Percentiles rank a stretch among this genome's conserved stretches.
Conservation (phyloP, 805 yeast genomes). For the Pichia californica region DNA sequence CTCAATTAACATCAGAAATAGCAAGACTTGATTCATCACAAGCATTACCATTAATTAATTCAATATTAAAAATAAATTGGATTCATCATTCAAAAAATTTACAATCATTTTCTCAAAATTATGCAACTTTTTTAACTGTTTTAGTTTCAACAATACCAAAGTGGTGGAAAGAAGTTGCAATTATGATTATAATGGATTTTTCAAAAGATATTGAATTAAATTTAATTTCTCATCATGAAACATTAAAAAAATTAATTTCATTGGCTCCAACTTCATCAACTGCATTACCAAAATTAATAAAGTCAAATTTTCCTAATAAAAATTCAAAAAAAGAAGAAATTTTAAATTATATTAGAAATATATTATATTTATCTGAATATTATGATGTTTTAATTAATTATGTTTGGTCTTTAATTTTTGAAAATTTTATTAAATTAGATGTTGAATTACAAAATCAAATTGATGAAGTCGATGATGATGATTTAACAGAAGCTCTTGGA, state of each 20-base stretch:
- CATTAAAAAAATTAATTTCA: conserved; percentile 56
- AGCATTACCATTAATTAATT: conserved; percentile 47
- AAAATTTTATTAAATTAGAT: conserved; percentile 77
- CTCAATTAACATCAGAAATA: conserved; percentile 55
- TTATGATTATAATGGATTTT: conserved; percentile 61
- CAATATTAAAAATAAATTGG: conserved; percentile 65
- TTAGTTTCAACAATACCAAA: conserved; percentile 81
- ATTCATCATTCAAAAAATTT: conserved; percentile 30
- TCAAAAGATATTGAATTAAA: conserved; percentile 16
- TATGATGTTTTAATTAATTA: conserved; percentile 69
- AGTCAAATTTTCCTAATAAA: conserved; percentile 72
- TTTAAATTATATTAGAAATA: conserved; percentile 59
- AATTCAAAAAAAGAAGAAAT: conserved; percentile 48
- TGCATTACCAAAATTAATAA: conserved; percentile 52
- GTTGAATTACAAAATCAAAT: conserved; percentile 86
- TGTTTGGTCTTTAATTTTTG: conserved; percentile 76
- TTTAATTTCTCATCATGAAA: conserved; percentile 49
- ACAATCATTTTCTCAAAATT: conserved; percentile 40
- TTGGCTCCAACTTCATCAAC: conserved; percentile 79
- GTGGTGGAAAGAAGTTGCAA: conserved; percentile 83
- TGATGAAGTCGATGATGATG: conserved; percentile 77
- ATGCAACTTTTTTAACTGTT: conserved; percentile 67
- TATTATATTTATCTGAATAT: conserved; percentile 54
- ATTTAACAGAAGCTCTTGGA: conserved; percentile 42
- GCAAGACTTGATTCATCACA: conserved; percentile 57